Evolutionary conservation across 768 basidiomycete genomes (phyloP).

Genomic region (Coprinopsis sp.): DNA sequence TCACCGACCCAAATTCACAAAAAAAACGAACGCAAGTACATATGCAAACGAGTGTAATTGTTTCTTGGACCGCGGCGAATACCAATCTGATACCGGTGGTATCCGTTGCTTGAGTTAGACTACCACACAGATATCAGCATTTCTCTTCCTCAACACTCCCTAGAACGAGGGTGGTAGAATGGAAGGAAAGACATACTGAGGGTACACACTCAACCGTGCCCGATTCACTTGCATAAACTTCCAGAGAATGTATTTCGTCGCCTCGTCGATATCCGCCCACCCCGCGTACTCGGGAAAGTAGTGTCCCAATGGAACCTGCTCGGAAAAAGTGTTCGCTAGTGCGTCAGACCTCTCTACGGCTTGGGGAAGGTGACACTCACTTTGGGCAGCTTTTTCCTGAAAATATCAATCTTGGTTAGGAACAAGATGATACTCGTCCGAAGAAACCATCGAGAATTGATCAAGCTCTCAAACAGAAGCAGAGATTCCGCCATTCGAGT

Average conservation of each 20-base stretch:
- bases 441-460: constrained; percentile 91
- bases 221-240: constrained; percentile 90
- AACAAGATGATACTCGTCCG: constrained; percentile 89
- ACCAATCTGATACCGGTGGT: constrained; percentile 78
- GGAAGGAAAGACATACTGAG: constrained; percentile 43
- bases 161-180: constrained; percentile 19
- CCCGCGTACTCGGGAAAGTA: constrained; percentile 90
- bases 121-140: constrained; percentile 26
- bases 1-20: too few relatives aligned
- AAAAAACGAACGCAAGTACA: too few relatives aligned
- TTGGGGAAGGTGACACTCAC: constrained; percentile 26
- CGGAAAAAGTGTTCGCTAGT: constrained; percentile 1
- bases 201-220: constrained; percentile 75
- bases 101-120: constrained; percentile 86
- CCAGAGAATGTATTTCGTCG: constrained; percentile 93
- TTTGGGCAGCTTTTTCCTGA: constrained; percentile 80
- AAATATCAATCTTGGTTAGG: constrained; percentile 92
- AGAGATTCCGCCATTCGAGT: constrained; percentile 94
- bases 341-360: too few relatives aligned
- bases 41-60: constrained; percentile 69
- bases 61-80: constrained; percentile 88
- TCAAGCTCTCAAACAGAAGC: constrained; percentile 86
- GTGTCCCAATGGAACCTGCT: constrained; percentile 61
- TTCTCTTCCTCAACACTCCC: too few relatives aligned
- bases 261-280: constrained; percentile 87